Conservation (phyloP, 2,329 filamentous ascomycete genomes). For the Ascochyta pisi region DNA sequence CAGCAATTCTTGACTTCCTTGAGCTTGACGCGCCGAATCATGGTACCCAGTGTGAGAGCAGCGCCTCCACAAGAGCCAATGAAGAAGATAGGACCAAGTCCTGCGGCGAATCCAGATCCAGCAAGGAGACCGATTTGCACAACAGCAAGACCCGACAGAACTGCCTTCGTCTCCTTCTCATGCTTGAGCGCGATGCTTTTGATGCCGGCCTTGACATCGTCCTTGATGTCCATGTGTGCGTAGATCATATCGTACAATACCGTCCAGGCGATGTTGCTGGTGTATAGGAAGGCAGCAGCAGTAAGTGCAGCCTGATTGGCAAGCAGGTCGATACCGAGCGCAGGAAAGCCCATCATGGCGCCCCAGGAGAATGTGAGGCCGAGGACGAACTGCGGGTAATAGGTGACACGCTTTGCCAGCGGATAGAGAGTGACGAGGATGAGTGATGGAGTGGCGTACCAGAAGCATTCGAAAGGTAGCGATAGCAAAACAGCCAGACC, state of each 20-base stretch:
- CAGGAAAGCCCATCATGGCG: slow-evolving; percentile 85
- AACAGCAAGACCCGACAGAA: slow-evolving; percentile 73
- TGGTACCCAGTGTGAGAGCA: slow-evolving; percentile 60
- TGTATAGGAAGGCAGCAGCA: slow-evolving; percentile 74
- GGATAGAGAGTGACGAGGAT: slow-evolving; percentile 78
- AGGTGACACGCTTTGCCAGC: slow-evolving; percentile 82
- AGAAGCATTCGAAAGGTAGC: slow-evolving; percentile 76
- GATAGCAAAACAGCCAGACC: slow-evolving; percentile 78
- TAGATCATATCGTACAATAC: slow-evolving; percentile 93
- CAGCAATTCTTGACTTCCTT: slow-evolving; percentile 65
- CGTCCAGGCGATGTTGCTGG: slow-evolving; percentile 84
- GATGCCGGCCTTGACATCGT: slow-evolving; percentile 85
- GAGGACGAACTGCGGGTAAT: slow-evolving; percentile 85
- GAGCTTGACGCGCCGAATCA: slow-evolving; percentile 66
- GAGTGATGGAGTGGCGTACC: slow-evolving; percentile 78
- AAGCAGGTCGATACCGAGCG: slow-evolving; percentile 78
- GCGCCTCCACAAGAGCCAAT: slow-evolving; percentile 65
- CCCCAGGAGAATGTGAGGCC: slow-evolving; percentile 90
- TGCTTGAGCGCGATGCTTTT: slow-evolving; percentile 87
- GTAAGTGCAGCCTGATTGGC: slow-evolving; percentile 66
- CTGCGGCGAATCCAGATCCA: slow-evolving; percentile 70
- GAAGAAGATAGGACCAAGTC: slow-evolving; percentile 66
- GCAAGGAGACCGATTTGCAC: slow-evolving; percentile 74
- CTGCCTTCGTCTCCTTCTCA: slow-evolving; percentile 76
- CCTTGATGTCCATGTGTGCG: slow-evolving; percentile 88